Base-by-base conservation (phyloP, 1,139 yeast species). In the Suzukiozyma palmioleophila region DNA sequence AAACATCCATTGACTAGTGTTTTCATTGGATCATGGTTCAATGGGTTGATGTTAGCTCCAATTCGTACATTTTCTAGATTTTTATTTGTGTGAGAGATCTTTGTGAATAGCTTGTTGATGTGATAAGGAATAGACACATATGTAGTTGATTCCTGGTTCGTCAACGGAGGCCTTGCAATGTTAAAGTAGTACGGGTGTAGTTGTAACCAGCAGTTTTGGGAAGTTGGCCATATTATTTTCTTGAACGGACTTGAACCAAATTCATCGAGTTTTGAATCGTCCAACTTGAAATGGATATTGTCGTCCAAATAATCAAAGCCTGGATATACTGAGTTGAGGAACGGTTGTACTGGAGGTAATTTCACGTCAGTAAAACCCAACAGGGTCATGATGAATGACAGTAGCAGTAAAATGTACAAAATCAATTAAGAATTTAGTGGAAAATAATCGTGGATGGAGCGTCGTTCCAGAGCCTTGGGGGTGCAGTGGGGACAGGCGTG, bases 31-130 rank as follows among this genome's bases (percentile, higher is more conserved):
- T 78, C 84, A 9, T 77, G 73, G 33, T 58, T 48, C 43, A 79
- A 57, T 0, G 83, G 78, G 44, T 76, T 77, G 24, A 77, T 65
- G 38, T 69, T 68, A 33, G 82, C 79, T 0, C 81, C 84, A 26
- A 78, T 66, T 34, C 78, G 80, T 48, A 75, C 50, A 15, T 70
- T 67, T 33, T 74, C 78, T 35, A 62, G 56, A 26, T 63, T 60
- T 39, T 65, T 69, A 40, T 56, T 43, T 47, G 49, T 44, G 44
- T 48, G 49, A 8, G 64, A 60, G 3, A 64, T 53, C 40, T 56
- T 51, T 22, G 53, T 46, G 47, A 70, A 69, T 27, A 59, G 43
- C 34, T 53, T 53, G 29, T 66, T 59, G n/a, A 70, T 57, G 47
- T 70, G 75, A 43, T 56, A 59, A 1, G 75, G 75, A 27, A 68